Base-by-base conservation (phyloP, 2,329 filamentous ascomycete genomes). In the Alternaria gaisen region DNA sequence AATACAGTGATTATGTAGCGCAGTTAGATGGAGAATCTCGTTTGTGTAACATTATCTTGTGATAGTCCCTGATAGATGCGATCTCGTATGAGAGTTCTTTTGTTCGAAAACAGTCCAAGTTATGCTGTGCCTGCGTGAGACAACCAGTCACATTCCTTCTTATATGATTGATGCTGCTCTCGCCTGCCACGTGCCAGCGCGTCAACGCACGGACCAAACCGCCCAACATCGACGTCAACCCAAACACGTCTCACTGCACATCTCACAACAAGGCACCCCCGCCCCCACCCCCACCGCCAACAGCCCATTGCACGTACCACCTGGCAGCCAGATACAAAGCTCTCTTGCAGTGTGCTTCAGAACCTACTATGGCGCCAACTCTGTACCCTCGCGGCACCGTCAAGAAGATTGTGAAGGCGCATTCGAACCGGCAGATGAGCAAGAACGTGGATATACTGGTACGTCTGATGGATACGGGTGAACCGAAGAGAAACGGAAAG, bases 331-430 rank as follows among this genome's bases (percentile, higher is more conserved):
- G 3, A 0, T 38, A 8, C 34, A 4, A n/a, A 38, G 5, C 0
- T 36, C 12, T n/a, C 9, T 9, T 38, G 8, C 0, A n/a, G 16
- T n/a, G 16, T 0, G 18, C 1, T 34, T 0, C 26, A 58, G 38
- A 18, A 0, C 24, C 12, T 20, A 55, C 26, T 11, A 87, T 86
- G 53, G 81, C 86, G 84, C 87, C 22, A 73, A 94, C 93, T 70
- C 83, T 92, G 14, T 97, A 97, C 73, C 93, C 93, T 11, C 89
- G 93, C 64, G 89, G 88, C 18, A 95, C 92, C 0, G 84, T 97
- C 70, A 95, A 93, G 80, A 94, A 93, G 79, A 94, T 96, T 61
- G 85, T 96, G 72, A 97, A 97, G 80, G 93, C 92, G 18, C 93
- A 97, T 78, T 91, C 92, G 9, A 90, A 91, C 65, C 88, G 90